Evolutionary conservation across 2,329 filamentous ascomycete genomes (phyloP), one percentile per base, ranked within the genome.

Genomic region (Aureobasidium sp.): DNA sequence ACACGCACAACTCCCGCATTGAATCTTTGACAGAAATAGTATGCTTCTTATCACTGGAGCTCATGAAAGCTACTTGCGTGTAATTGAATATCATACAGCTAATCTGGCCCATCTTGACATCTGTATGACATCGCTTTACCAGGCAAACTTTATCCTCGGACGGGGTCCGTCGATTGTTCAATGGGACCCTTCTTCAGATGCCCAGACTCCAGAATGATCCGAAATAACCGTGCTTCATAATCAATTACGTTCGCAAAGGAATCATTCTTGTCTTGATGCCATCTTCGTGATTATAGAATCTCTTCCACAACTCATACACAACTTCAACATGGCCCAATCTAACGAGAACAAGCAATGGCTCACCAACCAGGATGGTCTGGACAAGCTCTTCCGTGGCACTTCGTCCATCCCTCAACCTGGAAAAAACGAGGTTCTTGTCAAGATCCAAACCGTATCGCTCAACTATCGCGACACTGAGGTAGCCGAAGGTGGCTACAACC

Each of bases 401-500:
- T 58, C 63, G 42, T 3, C 51, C 8, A 25, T 63, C 1, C 51
- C 55, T 7, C 51, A 56, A 10, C 57, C 63, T 0, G 19, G 50
- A 4, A 35, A 58, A 6, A 57, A 56, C 44, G 71, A 74, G 55
- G 76, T 79, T 2, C 64, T 79, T 19, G 74, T 79, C 12, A 72
- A 77, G 61, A 68, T 79, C 25, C 68, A 70, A 45, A 67, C 74
- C n/a, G 76, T 79, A 0, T 75, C 75, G 4, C 65, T 79, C 44
- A 79, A 79, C 59, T 79, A 76, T 60, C 70, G 76, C 37, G 77
- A 80, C 58, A 57, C 60, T 16, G 71, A 74, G 84, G 84, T 87
- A 17, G 74, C 73, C 62, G 82, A 77, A 71, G 84, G 84, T 25
- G 71, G 80, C 11, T 88, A 86, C 70, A 80, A 74, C 63, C 82